Evolutionary conservation across 179 eudicot genomes (phyloP), one percentile per base, ranked within the genome.

Genomic region (Amaranthus tricolor): DNA sequence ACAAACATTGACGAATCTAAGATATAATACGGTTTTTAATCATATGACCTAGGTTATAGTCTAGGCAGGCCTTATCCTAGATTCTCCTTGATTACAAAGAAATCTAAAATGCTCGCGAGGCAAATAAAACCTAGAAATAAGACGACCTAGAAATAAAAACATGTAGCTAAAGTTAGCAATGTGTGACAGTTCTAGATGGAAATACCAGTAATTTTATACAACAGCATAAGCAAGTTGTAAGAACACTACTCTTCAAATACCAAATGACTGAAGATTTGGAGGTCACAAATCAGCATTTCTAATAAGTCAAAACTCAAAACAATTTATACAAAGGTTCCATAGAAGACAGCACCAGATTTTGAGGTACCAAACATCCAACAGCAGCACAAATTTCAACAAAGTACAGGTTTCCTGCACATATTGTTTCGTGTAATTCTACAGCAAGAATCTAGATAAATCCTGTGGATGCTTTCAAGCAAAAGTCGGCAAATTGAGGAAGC

Each of bases 401-500:
- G 17, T 24, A 15, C 57, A 40, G 59, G 40, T 54, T 74, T 63
- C 5, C 61, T 63, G 49, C 40, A 21, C 48, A 75, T 62, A 70
- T 5, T 54, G 66, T 64, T 62, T 63, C 59, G 65, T 31, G 40
- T 17, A 63, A 56, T 74, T 65, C 62, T 50, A 19, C 49, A 40
- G 49, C 20, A 45, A 52, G 3, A 64, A 64, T 43, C 53, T 31
- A 52, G 68, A 31, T 61, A 48, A 31, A 40, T 71, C 50, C 49
- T 13, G 61, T 17, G 19, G 49, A 48, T 19, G 52, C 40, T 57
- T 61, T 21, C 5, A 70, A 21, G 62, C 65, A 13, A 54, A 48
- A 77, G 81, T 77, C 76, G 70, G 75, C 76, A 69, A 69, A 81
- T 70, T 77, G 47, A 73, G 54, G 44, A 12, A 19, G 71, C 56